These are phyloP conservation scores for Umbelopsis sp. DNA, from an alignment of 192 early-diverging fungal species.

Conservation along the genomic window DNA sequence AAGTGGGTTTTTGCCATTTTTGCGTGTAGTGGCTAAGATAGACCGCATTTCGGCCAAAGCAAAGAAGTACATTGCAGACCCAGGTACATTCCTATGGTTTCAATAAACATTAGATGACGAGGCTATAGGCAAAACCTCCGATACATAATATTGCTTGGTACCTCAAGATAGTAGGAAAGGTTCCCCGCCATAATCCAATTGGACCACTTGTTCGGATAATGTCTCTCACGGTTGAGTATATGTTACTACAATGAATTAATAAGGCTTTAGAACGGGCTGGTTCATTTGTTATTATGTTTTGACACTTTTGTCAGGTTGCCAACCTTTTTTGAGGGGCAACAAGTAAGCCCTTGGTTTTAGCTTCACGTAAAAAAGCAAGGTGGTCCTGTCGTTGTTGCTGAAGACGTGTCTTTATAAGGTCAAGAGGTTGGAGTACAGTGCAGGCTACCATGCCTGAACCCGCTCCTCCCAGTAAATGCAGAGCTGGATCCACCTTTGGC, in stretches of 20 bases:
- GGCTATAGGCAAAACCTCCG: too few relatives aligned
- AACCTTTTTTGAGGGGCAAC: slow-evolving; percentile 53
- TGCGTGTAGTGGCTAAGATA: slow-evolving; percentile 43
- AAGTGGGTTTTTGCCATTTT: slow-evolving; percentile 28
- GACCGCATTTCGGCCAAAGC: slow-evolving; percentile 64
- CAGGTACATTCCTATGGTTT: slow-evolving; percentile 62
- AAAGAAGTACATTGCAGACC: slow-evolving; percentile 73
- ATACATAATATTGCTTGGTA: slow-evolving; percentile 23
- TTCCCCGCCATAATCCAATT: slow-evolving; percentile 81
- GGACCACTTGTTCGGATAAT: slow-evolving; percentile 62
- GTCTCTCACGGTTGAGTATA: slow-evolving; percentile 56
- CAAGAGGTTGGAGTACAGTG: slow-evolving; percentile 84
- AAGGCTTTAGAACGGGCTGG: background rate
- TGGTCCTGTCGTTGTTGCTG: slow-evolving; percentile 68
- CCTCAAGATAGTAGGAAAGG: slow-evolving; percentile 69
- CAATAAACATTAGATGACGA: background rate
- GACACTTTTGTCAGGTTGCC: background rate
- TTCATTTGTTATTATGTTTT: background rate
- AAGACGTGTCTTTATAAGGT: slow-evolving; percentile 81
- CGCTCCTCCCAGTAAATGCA: slow-evolving; percentile 78
- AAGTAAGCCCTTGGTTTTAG: slow-evolving; percentile 43
- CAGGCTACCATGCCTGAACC: slow-evolving; percentile 78
- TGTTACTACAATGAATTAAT: slow-evolving; percentile 36
- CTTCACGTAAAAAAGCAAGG: slow-evolving; percentile 49
- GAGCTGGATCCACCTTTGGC: slow-evolving; percentile 30